Base-by-base conservation (phyloP, 2,329 filamentous ascomycete species). In the Colletotrichum tropicale region DNA sequence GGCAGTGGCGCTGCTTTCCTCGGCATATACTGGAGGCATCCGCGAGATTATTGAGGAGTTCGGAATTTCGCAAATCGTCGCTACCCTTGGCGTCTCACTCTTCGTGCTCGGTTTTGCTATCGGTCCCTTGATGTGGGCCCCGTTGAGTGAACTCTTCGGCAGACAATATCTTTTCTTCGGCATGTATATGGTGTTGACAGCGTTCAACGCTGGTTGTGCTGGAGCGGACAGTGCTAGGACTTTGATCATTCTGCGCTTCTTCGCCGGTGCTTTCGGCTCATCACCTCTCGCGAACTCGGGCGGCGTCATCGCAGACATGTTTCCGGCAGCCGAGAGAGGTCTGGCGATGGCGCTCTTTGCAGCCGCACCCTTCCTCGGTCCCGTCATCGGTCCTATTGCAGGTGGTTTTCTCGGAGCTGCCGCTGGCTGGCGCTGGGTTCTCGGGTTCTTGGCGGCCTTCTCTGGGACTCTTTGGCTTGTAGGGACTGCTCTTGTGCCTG, bases 361-460 rank as follows among this genome's bases (percentile, higher is more conserved):
- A 6, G 88, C 91, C 16, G 85, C 92, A 12, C 93, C 93, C 1
- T 94, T 94, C 81, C 85, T 94, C 72, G 93, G 93, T 2, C 92
- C 93, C 0, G 89, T 86, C 85, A 66, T 90, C 86, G 80, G 93
- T 1, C 93, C 94, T 1, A 91, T 94, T 62, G 89, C 90, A 9
- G 92, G 92, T 76, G 93, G 93, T 3, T 95, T 94, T 81, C 84
- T 94, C 3, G 91, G 91, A 7, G 87, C 92, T 81, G 86, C 88
- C 4, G 88, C 88, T 16, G 93, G 92, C 13, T 94, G 93, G 94
- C 86, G 92, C 78, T 94, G 93, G 93, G 90, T 94, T 26, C 88
- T 92, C 84, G 92, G 92, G 3, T 84, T 94, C 12, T 88, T 93
- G 84, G 89, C 91, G 56, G 89, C 90, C 75, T 92, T 94, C 80